Conservation (phyloP, 768 basidiomycete genomes). For the Galerina sulciceps region DNA sequence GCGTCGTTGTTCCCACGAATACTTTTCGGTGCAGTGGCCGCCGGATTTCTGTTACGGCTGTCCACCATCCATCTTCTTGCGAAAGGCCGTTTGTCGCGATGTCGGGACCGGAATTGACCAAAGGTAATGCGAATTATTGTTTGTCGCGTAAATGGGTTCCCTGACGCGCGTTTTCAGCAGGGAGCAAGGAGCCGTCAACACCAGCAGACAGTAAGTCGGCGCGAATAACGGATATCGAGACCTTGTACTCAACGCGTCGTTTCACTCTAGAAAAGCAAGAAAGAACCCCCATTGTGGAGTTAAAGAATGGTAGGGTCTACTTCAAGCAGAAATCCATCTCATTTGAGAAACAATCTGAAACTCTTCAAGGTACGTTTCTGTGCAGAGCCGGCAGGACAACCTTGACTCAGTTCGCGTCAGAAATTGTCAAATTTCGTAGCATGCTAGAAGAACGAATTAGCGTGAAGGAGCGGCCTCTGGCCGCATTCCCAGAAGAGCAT, state of each 20-base stretch:
- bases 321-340: constrained; percentile 78
- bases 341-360: constrained; percentile 81
- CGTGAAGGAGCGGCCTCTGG: constrained; percentile 52
- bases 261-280: constrained; percentile 37
- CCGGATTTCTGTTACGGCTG: constrained; percentile 13
- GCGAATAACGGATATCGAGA: constrained; percentile 21
- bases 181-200: constrained; percentile 5
- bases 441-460: constrained; percentile 64
- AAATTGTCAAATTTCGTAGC: constrained; percentile 77
- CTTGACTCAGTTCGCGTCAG: constrained; percentile 34
- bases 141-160: neutral
- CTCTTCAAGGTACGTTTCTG: constrained; percentile 68
- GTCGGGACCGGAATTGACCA: constrained; percentile 38
- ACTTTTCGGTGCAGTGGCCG: constrained; percentile 16
- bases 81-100: constrained; percentile 35
- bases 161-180: constrained; percentile 10
- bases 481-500: constrained; percentile 67
- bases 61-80: constrained; percentile 25
- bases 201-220: constrained; percentile 33
- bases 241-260: constrained; percentile 29
- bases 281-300: constrained; percentile 55
- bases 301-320: constrained; percentile 77
- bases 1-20: constrained; percentile 39
- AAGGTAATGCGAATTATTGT: constrained; percentile 28
- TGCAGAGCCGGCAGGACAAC: neutral